A percentile compares a stretch with the other conserved stretches of the same genome.
phyloP scores from a whole-genome alignment of 371 early-diverging fungal species.

The Mortierella sp. region DNA sequence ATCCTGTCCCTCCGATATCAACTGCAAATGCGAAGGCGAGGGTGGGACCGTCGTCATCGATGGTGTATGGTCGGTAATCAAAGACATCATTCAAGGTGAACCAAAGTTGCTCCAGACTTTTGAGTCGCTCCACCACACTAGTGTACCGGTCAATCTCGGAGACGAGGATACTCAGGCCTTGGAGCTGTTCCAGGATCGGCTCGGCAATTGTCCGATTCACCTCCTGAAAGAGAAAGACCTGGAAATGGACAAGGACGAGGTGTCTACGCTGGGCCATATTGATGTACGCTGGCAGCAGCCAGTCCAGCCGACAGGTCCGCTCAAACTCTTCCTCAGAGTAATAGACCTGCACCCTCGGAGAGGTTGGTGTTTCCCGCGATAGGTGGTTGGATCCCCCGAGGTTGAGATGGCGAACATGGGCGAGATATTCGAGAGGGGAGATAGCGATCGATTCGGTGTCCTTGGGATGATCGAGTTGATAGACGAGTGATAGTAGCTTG shows the following conservation, averaged over 20 bases:
- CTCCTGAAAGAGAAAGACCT: not conserved
- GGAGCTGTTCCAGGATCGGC: not conserved
- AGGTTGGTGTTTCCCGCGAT: not conserved
- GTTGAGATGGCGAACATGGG: not conserved
- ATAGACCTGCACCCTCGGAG: not conserved
- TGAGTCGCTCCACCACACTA: not conserved
- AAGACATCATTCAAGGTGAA: not conserved
- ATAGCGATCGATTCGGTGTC: not conserved
- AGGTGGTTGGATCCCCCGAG: no score
- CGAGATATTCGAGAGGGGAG: not conserved
- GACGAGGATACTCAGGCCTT: not conserved
- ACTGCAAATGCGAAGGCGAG: no score
- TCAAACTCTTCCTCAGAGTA: not conserved
- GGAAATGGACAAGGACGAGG: not conserved
- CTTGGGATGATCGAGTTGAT: not conserved
- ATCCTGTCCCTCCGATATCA: not conserved
- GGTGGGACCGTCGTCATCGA: no score
- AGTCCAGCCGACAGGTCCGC: no score
- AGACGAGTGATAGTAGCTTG: not conserved
- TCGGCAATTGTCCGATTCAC: not conserved
- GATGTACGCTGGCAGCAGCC: no score
- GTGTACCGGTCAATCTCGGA: not conserved
- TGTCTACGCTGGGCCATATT: no score
- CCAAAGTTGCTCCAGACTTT: not conserved
- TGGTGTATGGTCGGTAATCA: no score